Evolutionary conservation across 441 rosid genomes (phyloP).

Genomic region (Populus hybrid): DNA sequence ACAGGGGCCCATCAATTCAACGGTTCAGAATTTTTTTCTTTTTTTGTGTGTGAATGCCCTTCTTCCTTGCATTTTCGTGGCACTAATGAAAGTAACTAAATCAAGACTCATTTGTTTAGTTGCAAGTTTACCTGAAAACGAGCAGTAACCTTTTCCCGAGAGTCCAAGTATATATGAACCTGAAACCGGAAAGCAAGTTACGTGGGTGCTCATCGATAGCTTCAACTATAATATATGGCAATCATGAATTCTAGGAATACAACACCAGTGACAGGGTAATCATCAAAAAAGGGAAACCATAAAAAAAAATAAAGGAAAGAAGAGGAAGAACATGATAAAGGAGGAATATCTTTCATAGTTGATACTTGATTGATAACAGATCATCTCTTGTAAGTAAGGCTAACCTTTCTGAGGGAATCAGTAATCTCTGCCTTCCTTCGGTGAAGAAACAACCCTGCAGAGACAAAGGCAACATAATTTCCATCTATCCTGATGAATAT

Average conservation of each 20-base stretch:
- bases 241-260: not conserved
- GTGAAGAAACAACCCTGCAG: slow-evolving; percentile 88
- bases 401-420: slow-evolving; percentile 74
- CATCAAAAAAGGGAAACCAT: not conserved
- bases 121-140: slow-evolving; percentile 75
- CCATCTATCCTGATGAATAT: not conserved
- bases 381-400: slow-evolving; percentile 3
- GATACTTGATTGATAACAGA: not conserved
- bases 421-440: slow-evolving; percentile 81
- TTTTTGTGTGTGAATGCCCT: not conserved
- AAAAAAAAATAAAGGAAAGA: not conserved
- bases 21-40: not conserved
- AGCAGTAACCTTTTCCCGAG: slow-evolving; percentile 91
- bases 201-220: slow-evolving; percentile 8
- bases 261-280: not conserved
- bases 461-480: not conserved
- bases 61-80: not conserved
- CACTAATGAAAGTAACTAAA: not conserved
- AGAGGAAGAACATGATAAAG: not conserved
- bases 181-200: slow-evolving; percentile 29
- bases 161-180: slow-evolving; percentile 76
- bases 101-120: slow-evolving; percentile 3
- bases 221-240: not conserved
- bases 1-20: not conserved
- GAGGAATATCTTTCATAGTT: not conserved